Conservation (phyloP, 176 grass and related monocot genomes). For the Bonia amplexicaulis region DNA sequence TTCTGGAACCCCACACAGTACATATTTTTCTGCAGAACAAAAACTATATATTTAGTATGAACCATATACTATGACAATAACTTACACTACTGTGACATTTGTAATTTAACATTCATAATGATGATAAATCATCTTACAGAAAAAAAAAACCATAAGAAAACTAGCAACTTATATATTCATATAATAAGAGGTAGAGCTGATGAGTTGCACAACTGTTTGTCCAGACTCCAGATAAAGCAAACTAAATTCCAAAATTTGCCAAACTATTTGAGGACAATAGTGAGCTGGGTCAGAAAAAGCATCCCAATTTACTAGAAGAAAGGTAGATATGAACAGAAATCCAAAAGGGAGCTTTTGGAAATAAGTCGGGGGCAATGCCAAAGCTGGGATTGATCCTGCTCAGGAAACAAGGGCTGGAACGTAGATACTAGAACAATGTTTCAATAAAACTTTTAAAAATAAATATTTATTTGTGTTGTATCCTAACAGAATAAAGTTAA, state of each 20-base stretch:
- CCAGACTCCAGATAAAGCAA: not conserved
- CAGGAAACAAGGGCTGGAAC: not conserved
- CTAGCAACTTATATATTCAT: not conserved
- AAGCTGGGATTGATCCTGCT: not conserved
- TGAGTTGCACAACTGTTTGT: slow-evolving; percentile 1
- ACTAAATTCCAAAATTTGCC: not conserved
- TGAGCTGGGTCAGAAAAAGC: not conserved
- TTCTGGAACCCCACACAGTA: slow-evolving; percentile 89
- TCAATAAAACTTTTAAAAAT: not conserved
- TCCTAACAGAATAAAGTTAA: not conserved
- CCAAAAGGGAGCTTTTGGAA: not conserved
- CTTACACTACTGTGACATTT: not conserved
- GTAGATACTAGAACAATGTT: not conserved
- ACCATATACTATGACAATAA: not conserved
- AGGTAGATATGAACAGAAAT: not conserved
- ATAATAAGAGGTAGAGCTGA: not conserved
- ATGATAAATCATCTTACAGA: not conserved
- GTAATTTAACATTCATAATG: not conserved
- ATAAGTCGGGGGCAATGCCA: not conserved
- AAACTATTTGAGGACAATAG: not conserved
- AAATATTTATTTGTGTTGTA: not conserved
- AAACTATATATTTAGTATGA: not conserved
- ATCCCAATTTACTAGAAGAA: not conserved
- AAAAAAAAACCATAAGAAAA: not conserved
- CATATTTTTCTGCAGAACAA: slow-evolving; percentile 33